Conservation (phyloP, 192 early-diverging fungal species). For the Rhizophlyctis rosea region DNA sequence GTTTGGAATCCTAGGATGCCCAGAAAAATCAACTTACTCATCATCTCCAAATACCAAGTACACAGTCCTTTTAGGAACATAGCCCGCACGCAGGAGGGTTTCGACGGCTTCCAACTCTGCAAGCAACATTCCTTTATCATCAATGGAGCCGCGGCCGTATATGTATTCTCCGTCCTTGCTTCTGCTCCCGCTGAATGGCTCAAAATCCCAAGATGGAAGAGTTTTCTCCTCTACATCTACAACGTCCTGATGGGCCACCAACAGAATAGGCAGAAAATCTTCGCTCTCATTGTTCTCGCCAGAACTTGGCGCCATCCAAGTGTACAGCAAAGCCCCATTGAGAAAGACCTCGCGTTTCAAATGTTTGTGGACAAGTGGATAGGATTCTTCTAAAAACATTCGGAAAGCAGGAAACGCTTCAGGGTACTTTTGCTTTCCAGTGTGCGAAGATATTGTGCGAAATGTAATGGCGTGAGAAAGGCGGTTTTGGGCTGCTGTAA, state of each 20-base stretch:
- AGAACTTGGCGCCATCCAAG: too few relatives aligned
- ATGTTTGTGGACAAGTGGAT: conserved; percentile 19
- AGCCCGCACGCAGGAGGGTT: conserved; percentile 35
- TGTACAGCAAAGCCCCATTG: conserved; percentile 31
- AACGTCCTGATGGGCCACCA: conserved; percentile 43
- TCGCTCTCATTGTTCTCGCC: conserved; percentile 25
- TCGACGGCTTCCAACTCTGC: conserved; percentile 43
- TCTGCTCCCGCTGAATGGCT: conserved; percentile 39
- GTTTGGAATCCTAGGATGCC: conserved; percentile 9
- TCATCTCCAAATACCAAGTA: conserved; percentile 48
- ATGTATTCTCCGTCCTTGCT: conserved; percentile 33
- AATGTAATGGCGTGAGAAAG: too few relatives aligned
- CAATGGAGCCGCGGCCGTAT: conserved; percentile 40
- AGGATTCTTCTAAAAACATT: conserved; percentile 15
- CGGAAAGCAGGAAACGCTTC: conserved; percentile 13
- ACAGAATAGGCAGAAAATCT: conserved; percentile 28
- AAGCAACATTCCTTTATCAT: conserved; percentile 42
- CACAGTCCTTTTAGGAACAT: conserved; percentile 31
- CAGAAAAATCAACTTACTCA: conserved; percentile 32
- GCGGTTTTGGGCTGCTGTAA: too few relatives aligned
- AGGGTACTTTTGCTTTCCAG: neutral
- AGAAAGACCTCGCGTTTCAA: conserved; percentile 34
- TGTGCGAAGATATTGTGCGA: too few relatives aligned
- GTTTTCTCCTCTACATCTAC: conserved; percentile 40
- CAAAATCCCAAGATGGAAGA: conserved; percentile 35